Conservation (phyloP, 2,329 filamentous ascomycete species). For the Colletotrichum somersetense region DNA sequence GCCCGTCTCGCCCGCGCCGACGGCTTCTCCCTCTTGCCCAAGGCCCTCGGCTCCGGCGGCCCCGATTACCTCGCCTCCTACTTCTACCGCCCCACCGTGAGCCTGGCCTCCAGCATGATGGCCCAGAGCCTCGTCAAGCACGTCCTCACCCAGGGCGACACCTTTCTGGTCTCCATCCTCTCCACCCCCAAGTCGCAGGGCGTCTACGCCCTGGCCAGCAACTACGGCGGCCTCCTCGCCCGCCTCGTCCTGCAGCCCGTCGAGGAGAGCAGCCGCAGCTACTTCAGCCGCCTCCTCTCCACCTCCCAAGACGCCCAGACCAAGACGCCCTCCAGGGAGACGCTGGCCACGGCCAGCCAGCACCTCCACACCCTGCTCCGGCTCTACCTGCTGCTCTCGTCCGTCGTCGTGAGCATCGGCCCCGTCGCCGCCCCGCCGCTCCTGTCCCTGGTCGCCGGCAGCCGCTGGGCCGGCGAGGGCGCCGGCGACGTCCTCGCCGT, state of each 20-base stretch:
- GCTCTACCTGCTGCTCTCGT: constrained; percentile 80
- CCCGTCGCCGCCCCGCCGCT: constrained; percentile 81
- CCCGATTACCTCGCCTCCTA: constrained; percentile 65
- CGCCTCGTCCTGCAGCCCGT: constrained; percentile 93
- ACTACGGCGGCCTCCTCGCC: constrained; percentile 91
- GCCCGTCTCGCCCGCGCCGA: constrained; percentile 65
- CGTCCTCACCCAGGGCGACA: constrained; percentile 93
- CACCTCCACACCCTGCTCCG: constrained; percentile 76
- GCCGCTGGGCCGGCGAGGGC: constrained; percentile 79
- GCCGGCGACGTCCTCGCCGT: constrained; percentile 79
- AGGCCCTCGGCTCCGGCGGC: constrained; percentile 48
- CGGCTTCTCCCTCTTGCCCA: constrained; percentile 77
- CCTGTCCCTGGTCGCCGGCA: constrained; percentile 81
- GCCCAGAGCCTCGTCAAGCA: constrained; percentile 93
- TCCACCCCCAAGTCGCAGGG: constrained; percentile 86
- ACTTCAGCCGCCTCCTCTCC: constrained; percentile 84
- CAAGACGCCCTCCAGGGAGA: constrained; percentile 45
- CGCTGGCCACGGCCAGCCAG: constrained; percentile 56
- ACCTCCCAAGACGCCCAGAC: constrained; percentile 48
- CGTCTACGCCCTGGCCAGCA: constrained; percentile 91
- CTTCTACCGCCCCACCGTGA: constrained; percentile 78
- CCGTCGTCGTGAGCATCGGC: constrained; percentile 76
- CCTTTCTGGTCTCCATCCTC: constrained; percentile 84
- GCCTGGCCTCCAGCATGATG: constrained; percentile 84
- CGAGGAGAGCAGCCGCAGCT: constrained; percentile 90